Percentiles rank a stretch among this genome's conserved stretches.
These are phyloP conservation scores for Exidia glandulosa DNA, from an alignment of 768 basidiomycete genomes.

Conservation along the genomic window DNA sequence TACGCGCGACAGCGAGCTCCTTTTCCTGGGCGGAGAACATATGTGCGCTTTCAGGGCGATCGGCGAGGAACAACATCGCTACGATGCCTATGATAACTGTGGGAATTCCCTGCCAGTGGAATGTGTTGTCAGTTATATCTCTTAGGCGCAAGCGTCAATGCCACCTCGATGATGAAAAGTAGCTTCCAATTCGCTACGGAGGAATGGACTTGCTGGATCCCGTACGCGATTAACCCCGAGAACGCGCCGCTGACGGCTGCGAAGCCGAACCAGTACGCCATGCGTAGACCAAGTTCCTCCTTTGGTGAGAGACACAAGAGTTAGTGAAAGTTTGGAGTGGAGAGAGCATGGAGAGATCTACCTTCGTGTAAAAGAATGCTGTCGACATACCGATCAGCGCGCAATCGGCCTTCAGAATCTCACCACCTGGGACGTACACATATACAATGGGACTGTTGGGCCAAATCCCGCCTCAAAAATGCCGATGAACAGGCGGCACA, in stretches of 20 bases:
- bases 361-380: slow-evolving; percentile 47
- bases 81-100: slow-evolving; percentile 51
- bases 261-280: slow-evolving; percentile 78
- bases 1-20: neutral
- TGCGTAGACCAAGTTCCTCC: slow-evolving; percentile 58
- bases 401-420: neutral
- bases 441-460: slow-evolving; percentile 37
- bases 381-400: neutral
- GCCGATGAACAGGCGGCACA: slow-evolving; percentile 52
- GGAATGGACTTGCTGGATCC: slow-evolving; percentile 48
- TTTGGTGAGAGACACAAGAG: slow-evolving; percentile 7
- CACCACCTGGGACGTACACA: neutral
- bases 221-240: slow-evolving; percentile 75
- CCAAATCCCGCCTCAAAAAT: slow-evolving; percentile 72
- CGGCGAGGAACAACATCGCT: slow-evolving; percentile 46
- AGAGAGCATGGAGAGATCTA: neutral
- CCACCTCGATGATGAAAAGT: slow-evolving; percentile 9
- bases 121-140: neutral
- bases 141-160: neutral
- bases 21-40: slow-evolving; percentile 37
- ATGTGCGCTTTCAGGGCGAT: slow-evolving; percentile 59
- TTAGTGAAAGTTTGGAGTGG: neutral
- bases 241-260: slow-evolving; percentile 79
- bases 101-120: slow-evolving; percentile 47
- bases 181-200: slow-evolving; percentile 8